Evolutionary conservation across 1,139 yeast species (phyloP), one percentile per base, ranked within the genome.

Genomic region (Hemisphaericaspora lyxosophila): DNA sequence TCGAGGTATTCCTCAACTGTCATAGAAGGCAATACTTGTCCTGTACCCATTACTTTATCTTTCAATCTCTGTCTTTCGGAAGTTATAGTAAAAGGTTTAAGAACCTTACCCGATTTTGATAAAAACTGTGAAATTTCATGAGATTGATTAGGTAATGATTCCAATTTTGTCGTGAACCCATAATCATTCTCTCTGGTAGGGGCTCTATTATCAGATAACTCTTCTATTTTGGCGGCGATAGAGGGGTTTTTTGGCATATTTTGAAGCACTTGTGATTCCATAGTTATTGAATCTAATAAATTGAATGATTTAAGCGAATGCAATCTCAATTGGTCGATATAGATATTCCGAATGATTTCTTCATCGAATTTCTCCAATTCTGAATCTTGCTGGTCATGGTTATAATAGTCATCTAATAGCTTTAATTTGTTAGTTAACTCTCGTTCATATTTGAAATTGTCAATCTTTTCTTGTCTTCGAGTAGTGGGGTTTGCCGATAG

Each of bases 21-120:
- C 95, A 94, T 88, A 0, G 97, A 87, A 1, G 99, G 99, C 27
- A 92, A 69, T 26, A 77, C 81, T 60, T 92, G 97, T 0, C 97
- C 98, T 2, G 95, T 87, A 1, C 97, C 97, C 54, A 78, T 81
- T 0, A 90, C 96, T 49, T 81, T 78, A 19, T 70, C 64, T 41
- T 73, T 70, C 16, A 87, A 51, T 32, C 81, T 77, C 18, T 80
- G 76, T 38, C 85, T 71, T 31, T 69, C 62, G 5, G 80, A 68
- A 5, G 88, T 79, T 22, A 92, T 75, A 0, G 94, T 86, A 59
- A 92, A 92, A 6, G 97, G 97, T 47, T 85, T 77, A 28, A 87
- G 62, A 2, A 89, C 83, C 57, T 82, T 85, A 3, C 97, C 97
- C 36, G 77, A 78, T 47, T 75, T 76, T 1, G 84, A 76, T 4